phyloP scores from a whole-genome alignment of 208 protist species.

The Trypanosoma mega region DNA sequence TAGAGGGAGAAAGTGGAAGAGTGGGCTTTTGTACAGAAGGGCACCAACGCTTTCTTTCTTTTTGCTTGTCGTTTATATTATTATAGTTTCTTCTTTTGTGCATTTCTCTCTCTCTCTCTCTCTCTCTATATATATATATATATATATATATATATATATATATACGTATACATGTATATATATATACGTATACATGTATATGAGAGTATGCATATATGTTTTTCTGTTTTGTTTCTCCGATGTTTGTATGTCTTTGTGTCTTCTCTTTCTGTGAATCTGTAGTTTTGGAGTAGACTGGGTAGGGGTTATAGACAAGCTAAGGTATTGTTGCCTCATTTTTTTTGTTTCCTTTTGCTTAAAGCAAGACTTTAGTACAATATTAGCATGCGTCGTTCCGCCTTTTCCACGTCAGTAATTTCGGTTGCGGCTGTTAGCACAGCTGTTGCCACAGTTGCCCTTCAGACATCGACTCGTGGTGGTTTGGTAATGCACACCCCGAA shows the following conservation, averaged over 20 bases:
- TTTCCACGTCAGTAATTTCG: constrained; percentile 16
- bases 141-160: too few relatives aligned
- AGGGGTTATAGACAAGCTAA: too few relatives aligned
- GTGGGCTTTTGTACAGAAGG: too few relatives aligned
- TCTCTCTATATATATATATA: too few relatives aligned
- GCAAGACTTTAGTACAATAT: constrained; percentile 11
- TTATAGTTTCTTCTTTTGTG: constrained; percentile 18
- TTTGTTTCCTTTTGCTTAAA: constrained; percentile 11
- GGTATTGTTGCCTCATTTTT: constrained; percentile 1
- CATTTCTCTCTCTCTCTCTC: constrained; percentile 11
- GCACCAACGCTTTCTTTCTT: constrained; percentile 18
- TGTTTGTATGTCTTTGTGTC: too few relatives aligned
- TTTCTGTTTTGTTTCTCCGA: too few relatives aligned
- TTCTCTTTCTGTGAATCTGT: too few relatives aligned
- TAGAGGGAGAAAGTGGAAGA: too few relatives aligned
- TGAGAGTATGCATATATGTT: too few relatives aligned
- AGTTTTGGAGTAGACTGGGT: too few relatives aligned
- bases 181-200: too few relatives aligned
- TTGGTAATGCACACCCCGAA: constrained; percentile 82
- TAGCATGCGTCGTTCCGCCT: constrained; percentile 23
- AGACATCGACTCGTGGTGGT: constrained; percentile 29
- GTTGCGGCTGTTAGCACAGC: neutral
- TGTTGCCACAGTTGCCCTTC: constrained; percentile 13
- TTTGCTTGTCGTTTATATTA: constrained; percentile 13
- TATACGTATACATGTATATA: too few relatives aligned